These are phyloP conservation scores for Lentinula raphanica DNA, from an alignment of 768 basidiomycete genomes.

Conservation along the genomic window DNA sequence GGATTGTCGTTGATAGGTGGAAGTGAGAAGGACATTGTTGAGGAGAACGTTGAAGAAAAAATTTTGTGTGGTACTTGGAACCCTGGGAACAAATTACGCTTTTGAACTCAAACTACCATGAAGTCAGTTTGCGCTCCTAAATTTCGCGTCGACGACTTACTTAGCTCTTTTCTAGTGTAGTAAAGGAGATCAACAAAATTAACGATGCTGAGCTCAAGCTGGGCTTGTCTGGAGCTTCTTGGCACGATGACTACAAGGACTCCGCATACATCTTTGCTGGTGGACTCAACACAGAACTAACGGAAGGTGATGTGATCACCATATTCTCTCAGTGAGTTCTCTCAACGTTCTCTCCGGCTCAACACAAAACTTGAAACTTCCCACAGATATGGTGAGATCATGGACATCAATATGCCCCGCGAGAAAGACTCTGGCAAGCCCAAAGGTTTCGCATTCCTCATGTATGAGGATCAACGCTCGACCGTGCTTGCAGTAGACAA, in stretches of 20 bases:
- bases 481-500: conserved; percentile 97
- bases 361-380: conserved; percentile 4
- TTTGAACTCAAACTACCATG: conserved; percentile 38
- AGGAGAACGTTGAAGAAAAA: conserved; percentile 18
- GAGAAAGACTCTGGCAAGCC: conserved; percentile 91
- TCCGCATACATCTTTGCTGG: conserved; percentile 95
- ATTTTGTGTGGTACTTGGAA: conserved; percentile 17
- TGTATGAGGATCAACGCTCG: conserved; percentile 98
- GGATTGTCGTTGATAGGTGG: conserved; percentile 88
- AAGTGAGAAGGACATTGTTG: conserved; percentile 78
- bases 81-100: conserved; percentile 24
- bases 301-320: conserved; percentile 95
- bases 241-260: conserved; percentile 98
- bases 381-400: conserved; percentile 88
- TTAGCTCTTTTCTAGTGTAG: conserved; percentile 51
- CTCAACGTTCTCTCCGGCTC: not conserved
- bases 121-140: conserved; percentile 56
- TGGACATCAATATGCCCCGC: conserved; percentile 91
- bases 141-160: not conserved
- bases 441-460: conserved; percentile 91
- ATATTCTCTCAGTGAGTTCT: conserved; percentile 95
- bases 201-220: conserved; percentile 87
- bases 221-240: conserved; percentile 65
- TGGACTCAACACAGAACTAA: conserved; percentile 81
- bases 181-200: conserved; percentile 89